Conservation (phyloP, 2,329 filamentous ascomycete genomes). For the Cladosporium sp. region DNA sequence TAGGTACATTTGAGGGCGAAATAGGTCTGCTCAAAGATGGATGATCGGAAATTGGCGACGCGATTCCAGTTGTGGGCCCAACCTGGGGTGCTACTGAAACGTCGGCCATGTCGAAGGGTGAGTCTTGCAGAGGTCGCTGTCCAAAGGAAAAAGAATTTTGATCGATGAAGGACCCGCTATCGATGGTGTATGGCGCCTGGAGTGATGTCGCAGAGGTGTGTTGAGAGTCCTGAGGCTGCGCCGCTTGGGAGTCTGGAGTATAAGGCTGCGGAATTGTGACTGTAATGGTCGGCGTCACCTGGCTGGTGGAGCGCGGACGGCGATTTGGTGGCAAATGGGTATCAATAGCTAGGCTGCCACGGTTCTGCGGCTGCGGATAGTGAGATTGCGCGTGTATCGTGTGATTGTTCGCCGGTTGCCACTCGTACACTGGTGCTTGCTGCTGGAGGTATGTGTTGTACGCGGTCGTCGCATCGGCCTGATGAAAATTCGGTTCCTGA, state of each 20-base stretch:
- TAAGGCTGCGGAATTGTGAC: constrained; percentile 18
- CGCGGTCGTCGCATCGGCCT: neutral
- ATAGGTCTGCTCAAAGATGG: constrained; percentile 22
- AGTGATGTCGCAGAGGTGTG: constrained; percentile 10
- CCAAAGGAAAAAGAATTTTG: neutral
- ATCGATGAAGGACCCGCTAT: neutral
- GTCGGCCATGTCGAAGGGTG: constrained; percentile 1
- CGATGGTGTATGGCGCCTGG: constrained; percentile 8
- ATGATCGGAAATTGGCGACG: constrained; percentile 6
- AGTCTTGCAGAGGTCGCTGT: neutral
- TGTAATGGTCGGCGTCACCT: constrained; percentile 21
- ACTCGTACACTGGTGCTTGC: neutral
- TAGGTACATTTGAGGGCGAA: constrained; percentile 20
- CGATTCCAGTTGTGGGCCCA: constrained; percentile 1
- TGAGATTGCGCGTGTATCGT: neutral
- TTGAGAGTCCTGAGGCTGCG: constrained; percentile 23
- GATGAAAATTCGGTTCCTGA: constrained; percentile 10
- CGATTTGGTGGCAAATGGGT: constrained; percentile 18
- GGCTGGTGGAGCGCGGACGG: constrained; percentile 11
- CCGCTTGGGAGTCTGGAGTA: constrained; percentile 8
- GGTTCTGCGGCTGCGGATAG: constrained; percentile 2
- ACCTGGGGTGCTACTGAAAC: constrained; percentile 5
- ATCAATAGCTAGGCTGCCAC: constrained; percentile 2
- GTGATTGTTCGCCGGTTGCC: neutral
- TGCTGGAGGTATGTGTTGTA: constrained; percentile 7